Conservation (phyloP, 1,284 basidiomycete genomes). For the Melampsora abietis-canadensis region DNA sequence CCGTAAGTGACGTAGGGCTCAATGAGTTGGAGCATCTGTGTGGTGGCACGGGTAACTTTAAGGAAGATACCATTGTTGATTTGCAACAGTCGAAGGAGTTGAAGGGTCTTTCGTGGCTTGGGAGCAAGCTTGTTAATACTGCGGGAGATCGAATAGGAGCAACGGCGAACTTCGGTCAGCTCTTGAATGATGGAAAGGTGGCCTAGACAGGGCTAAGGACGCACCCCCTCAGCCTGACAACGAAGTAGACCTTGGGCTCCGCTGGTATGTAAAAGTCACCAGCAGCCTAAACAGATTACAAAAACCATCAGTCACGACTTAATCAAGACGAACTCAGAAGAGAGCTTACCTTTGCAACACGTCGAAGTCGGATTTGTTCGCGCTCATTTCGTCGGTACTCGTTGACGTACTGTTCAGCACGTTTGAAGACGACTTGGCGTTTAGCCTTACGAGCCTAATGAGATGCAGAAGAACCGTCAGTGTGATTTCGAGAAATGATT, state of each 20-base stretch:
- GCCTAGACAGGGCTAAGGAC: slow-evolving; percentile 40
- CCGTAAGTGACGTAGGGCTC: slow-evolving; percentile 97
- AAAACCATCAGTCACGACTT: too few species aligned
- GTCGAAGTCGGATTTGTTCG: slow-evolving; percentile 94
- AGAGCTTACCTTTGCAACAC: slow-evolving; percentile 67
- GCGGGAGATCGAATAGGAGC: slow-evolving; percentile 17
- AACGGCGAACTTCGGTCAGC: slow-evolving; percentile 43
- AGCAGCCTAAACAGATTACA: slow-evolving; percentile 57
- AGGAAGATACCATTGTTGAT: slow-evolving; percentile 99
- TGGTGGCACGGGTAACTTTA: slow-evolving; percentile 92
- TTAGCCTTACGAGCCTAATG: slow-evolving; percentile 77
- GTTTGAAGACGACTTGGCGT: slow-evolving; percentile 98
- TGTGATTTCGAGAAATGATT: slow-evolving; percentile 37
- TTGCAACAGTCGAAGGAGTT: slow-evolving; percentile 95
- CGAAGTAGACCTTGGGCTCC: slow-evolving; percentile 96
- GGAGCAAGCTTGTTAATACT: slow-evolving; percentile 99
- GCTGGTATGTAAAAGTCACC: slow-evolving; percentile 97
- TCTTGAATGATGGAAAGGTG: slow-evolving; percentile 44
- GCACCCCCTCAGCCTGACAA: slow-evolving; percentile 69
- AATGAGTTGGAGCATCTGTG: slow-evolving; percentile 95
- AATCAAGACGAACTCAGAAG: neutral
- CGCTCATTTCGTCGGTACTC: slow-evolving; percentile 89
- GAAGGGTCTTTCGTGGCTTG: slow-evolving; percentile 98
- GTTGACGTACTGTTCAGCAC: slow-evolving; percentile 96
- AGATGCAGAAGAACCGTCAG: slow-evolving; percentile 3